Conservation (phyloP, 2,329 filamentous ascomycete species). For the Pestalotiopsis sp. region DNA sequence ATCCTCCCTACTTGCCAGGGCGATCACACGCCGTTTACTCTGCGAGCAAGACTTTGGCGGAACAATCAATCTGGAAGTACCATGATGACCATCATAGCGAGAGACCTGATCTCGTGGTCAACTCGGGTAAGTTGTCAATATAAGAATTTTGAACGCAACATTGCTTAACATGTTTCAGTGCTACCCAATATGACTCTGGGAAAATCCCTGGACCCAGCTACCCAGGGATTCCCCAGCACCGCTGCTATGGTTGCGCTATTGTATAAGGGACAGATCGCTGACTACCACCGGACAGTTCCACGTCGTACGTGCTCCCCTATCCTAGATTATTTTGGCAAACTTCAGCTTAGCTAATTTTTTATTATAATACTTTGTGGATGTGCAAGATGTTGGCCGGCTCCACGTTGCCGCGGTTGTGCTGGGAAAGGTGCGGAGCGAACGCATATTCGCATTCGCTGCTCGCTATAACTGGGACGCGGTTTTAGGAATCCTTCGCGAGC, state of each 20-base stretch:
- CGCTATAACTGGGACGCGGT: not conserved
- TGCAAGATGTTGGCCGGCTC: not conserved
- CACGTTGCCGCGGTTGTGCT: not conserved
- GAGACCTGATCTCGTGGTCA: constrained; percentile 12
- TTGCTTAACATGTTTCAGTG: not conserved
- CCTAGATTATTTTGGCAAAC: not conserved
- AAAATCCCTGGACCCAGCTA: constrained; percentile 10
- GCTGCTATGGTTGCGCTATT: not conserved
- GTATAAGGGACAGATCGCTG: not conserved
- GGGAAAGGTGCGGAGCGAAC: not conserved
- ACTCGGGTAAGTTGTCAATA: constrained; percentile 8
- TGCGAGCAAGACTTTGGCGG: constrained; percentile 5
- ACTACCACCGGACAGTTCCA: not conserved
- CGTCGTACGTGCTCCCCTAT: not conserved
- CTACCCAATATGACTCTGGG: constrained; percentile 20
- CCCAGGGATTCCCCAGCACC: not conserved
- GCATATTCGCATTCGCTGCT: not conserved
- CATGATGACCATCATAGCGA: not conserved
- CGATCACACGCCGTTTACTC: not conserved
- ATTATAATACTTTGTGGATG: not conserved
- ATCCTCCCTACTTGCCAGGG: constrained; percentile 8
- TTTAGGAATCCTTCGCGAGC: not conserved
- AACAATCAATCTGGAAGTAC: constrained; percentile 5
- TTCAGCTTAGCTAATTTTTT: not conserved
- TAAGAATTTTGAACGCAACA: too few relatives aligned